phyloP scores from a whole-genome alignment of 2,329 filamentous ascomycete genomes.

The Allantophomopsis lycopodina region DNA sequence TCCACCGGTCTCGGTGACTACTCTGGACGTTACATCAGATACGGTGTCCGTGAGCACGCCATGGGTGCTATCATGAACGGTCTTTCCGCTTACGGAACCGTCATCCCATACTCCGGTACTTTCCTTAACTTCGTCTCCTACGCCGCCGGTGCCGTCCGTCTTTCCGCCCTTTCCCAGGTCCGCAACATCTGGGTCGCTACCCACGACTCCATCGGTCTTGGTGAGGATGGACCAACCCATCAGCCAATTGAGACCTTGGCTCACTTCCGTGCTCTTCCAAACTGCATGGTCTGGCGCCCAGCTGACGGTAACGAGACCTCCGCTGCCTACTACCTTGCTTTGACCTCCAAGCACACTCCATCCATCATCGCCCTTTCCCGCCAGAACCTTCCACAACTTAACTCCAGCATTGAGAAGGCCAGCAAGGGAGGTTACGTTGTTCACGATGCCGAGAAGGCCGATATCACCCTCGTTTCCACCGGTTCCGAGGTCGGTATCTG shows the following conservation, averaged over 20 bases:
- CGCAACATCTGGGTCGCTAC: conserved; percentile 93
- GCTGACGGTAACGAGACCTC: conserved; percentile 98
- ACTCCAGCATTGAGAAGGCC: conserved; percentile 76
- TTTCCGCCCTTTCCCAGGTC: conserved; percentile 82
- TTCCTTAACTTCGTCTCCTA: conserved; percentile 99
- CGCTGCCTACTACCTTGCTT: conserved; percentile 89
- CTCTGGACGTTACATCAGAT: conserved; percentile 81
- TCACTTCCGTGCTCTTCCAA: conserved; percentile 96
- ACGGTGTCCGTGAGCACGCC: conserved; percentile 82
- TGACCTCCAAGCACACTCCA: conserved; percentile 82
- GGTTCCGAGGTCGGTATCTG: conserved; percentile 93
- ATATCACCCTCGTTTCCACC: conserved; percentile 83
- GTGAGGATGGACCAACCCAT: conserved; percentile 96
- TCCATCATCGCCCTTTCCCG: conserved; percentile 90
- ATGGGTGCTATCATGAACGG: conserved; percentile 95
- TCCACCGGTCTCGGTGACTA: conserved; percentile 77
- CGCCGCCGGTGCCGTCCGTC: conserved; percentile 85
- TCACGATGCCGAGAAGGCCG: conserved; percentile 70
- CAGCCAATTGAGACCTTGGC: conserved; percentile 97
- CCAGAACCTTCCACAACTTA: conserved; percentile 95
- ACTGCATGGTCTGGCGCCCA: conserved; percentile 99
- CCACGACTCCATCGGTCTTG: conserved; percentile 97
- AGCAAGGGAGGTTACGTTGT: conserved; percentile 93
- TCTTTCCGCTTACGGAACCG: conserved; percentile 85
- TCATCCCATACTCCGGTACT: conserved; percentile 88